phyloP scores from a whole-genome alignment of 768 basidiomycete species.

The Lentinula lateritia region DNA sequence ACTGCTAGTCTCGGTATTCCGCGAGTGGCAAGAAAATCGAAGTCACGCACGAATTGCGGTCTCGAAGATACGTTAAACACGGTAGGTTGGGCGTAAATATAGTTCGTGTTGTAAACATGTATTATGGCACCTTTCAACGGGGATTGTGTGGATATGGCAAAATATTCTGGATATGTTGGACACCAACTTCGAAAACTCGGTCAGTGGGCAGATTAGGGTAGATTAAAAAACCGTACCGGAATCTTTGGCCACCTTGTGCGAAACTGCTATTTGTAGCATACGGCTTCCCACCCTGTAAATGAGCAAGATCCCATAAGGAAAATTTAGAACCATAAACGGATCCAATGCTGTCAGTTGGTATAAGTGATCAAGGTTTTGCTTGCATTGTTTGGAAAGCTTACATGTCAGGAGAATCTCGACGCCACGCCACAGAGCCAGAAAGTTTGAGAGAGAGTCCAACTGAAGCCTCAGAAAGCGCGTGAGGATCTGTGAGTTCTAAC shows the following conservation, averaged over 20 bases:
- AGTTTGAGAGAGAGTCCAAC: constrained; percentile 40
- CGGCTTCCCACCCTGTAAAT: constrained; percentile 71
- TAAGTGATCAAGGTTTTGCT: not conserved
- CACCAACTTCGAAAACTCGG: constrained; percentile 55
- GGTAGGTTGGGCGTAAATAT: constrained; percentile 59
- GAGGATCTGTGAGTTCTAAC: constrained; percentile 69
- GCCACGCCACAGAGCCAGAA: constrained; percentile 66
- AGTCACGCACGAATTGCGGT: constrained; percentile 65
- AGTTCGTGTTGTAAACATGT: constrained; percentile 64
- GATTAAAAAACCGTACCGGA: constrained; percentile 45
- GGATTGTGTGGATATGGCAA: constrained; percentile 65
- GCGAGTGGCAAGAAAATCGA: constrained; percentile 64
- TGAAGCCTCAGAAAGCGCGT: constrained; percentile 48
- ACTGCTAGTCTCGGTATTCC: constrained; percentile 66
- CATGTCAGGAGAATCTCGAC: constrained; percentile 66
- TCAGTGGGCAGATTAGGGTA: not conserved
- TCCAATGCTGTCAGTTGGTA: constrained; percentile 52
- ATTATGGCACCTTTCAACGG: constrained; percentile 59
- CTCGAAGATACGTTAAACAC: constrained; percentile 51
- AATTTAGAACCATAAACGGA: constrained; percentile 70
- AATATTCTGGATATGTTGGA: constrained; percentile 67
- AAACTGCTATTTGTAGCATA: constrained; percentile 56
- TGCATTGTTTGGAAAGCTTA: constrained; percentile 27
- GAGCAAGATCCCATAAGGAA: constrained; percentile 71
- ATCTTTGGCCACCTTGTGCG: constrained; percentile 59